Base-by-base conservation (phyloP, 371 early-diverging fungal genomes). In the Lichtheimia hyalospora region DNA sequence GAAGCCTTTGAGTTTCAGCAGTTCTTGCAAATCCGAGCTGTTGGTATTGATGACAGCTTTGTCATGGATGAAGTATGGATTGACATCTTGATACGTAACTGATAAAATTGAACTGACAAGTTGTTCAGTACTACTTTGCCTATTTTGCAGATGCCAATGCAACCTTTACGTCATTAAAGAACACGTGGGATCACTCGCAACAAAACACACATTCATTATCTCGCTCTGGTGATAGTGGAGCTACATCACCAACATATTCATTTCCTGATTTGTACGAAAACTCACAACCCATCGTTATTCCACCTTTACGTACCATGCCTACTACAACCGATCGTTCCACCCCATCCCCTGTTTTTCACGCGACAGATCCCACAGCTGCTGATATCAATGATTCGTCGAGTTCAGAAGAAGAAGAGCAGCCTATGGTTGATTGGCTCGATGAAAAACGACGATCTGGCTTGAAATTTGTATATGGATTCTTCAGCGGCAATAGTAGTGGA, bases 121-220 rank as follows among this genome's bases (percentile, higher is more conserved):
- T n/a, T 13, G 10, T 41, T 7, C 68, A 88, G 88, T 89, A 88
- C 52, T 87, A 83, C 49, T 90, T 90, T 66, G 82, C 89, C 4
- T 90, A 86, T 71, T 89, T 89, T 40, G 57, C 73, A 6, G 77
- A 88, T 57, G 78, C 83, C 27, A 66, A 77, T 16, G 57, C 54
- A 21, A 77, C 85, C 0, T 74, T 75, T 49, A 62, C 62, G 0
- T 55, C 61, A 7, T 49, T 84, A 23, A 67, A 71, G 54, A 41
- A 18, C 0, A 64, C 67, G 48, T 73, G 77, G 74, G 63, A 73
- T 51, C 65, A 18, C 0, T 71, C 39, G 4, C 67, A 66, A 13
- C 48, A 46, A 10, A 50, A 28, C 14, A 24, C n/a, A 12, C 42
- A 16, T n/a, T 40, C 54, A 6, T 34, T 50, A 5, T 46, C n/a